Evolutionary conservation across 2,329 filamentous ascomycete species (phyloP).

Genomic region (Grosmannia huntii): DNA sequence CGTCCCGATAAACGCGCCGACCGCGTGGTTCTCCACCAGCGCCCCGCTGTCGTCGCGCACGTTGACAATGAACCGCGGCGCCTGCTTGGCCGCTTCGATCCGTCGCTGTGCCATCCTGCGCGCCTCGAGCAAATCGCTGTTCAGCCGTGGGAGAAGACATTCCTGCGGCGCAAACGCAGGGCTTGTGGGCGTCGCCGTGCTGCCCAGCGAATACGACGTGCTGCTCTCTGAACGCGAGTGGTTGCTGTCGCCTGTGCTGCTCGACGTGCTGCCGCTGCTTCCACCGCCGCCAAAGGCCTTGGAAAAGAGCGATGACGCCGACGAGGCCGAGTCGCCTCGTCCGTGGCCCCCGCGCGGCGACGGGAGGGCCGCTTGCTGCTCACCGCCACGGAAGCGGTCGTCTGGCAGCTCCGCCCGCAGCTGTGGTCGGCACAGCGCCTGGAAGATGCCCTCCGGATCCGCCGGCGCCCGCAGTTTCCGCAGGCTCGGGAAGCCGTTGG

Average conservation of each 20-base stretch:
- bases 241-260: not conserved
- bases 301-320: constrained; percentile 2
- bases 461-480: constrained; percentile 48
- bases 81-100: constrained; percentile 42
- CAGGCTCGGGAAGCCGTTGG: constrained; percentile 50
- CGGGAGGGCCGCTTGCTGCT: not conserved
- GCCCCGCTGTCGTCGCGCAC: constrained; percentile 40
- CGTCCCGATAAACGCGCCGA: constrained; percentile 51
- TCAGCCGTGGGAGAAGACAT: not conserved
- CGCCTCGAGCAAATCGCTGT: constrained; percentile 31
- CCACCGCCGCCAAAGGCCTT: not conserved
- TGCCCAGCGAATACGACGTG: not conserved
- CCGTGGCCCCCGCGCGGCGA: not conserved
- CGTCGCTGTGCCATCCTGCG: constrained; percentile 53
- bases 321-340: not conserved
- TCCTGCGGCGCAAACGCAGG: not conserved
- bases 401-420: constrained; percentile 38
- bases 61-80: constrained; percentile 44
- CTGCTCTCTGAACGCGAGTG: not conserved
- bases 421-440: constrained; percentile 53
- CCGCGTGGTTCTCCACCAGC: constrained; percentile 36
- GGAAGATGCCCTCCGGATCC: constrained; percentile 57
- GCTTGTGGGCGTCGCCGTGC: not conserved
- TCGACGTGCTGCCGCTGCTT: not conserved
- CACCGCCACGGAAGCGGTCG: constrained; percentile 28